phyloP scores from a whole-genome alignment of 345 rosid genomes.

The Kernera saxatilis region DNA sequence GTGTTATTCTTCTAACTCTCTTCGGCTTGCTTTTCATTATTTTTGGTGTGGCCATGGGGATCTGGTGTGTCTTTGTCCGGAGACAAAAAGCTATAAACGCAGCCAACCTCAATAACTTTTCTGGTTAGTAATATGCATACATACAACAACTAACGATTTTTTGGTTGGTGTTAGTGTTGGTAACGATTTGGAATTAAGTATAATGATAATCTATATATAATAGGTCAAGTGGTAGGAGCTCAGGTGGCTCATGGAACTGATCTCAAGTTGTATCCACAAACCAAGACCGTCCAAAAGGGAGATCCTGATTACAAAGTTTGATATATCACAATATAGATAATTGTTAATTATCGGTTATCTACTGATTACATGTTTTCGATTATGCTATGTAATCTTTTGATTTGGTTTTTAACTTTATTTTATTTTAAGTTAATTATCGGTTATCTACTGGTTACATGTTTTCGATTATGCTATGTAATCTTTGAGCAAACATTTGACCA shows the following conservation, averaged over 20 bases:
- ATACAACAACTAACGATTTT: not conserved
- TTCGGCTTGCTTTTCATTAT: too few species aligned
- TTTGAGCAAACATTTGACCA: too few species aligned
- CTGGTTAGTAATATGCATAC: not conserved
- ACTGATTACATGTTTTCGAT: too few species aligned
- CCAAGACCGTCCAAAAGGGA: not conserved
- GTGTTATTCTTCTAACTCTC: too few species aligned
- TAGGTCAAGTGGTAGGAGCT: conserved; percentile 3
- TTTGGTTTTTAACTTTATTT: too few species aligned
- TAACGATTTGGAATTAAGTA: not conserved
- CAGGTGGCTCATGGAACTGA: not conserved
- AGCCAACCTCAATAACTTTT: not conserved
- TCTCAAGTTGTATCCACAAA: not conserved
- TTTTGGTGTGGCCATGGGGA: too few species aligned
- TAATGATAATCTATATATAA: not conserved
- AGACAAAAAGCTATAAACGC: not conserved
- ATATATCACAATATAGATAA: not conserved
- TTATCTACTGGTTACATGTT: too few species aligned
- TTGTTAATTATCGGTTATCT: too few species aligned
- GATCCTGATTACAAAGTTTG: conserved; percentile 1
- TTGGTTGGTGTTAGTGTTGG: not conserved
- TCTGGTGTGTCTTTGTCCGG: not conserved
- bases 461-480: too few species aligned
- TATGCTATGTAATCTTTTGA: not conserved
- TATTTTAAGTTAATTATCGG: too few species aligned